A percentile compares a stretch with the other conserved stretches of the same genome.
These are phyloP conservation scores for Neurospora sp. DNA, from an alignment of 495 filamentous ascomycete genomes.

Conservation along the genomic window DNA sequence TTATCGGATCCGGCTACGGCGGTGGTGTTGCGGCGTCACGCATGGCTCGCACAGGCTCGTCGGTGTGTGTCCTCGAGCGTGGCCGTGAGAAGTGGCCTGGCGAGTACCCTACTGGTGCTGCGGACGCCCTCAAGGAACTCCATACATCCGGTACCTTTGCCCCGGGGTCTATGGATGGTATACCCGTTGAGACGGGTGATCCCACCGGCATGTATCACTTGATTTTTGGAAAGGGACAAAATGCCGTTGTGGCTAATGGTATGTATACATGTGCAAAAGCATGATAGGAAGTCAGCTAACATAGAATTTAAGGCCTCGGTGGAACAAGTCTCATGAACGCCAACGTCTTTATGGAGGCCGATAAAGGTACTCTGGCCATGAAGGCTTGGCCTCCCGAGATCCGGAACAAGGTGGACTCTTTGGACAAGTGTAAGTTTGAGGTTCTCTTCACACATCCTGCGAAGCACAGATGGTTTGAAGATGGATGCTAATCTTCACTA, in stretches of 20 bases:
- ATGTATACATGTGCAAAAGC: background rate
- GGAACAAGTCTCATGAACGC: constrained; percentile 58
- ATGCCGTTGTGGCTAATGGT: constrained; percentile 57
- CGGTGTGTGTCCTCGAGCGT: constrained; percentile 52
- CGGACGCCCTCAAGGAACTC: constrained; percentile 34
- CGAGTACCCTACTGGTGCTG: constrained; percentile 43
- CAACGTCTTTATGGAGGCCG: constrained; percentile 55
- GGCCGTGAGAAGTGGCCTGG: constrained; percentile 57
- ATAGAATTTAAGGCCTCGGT: constrained; percentile 39
- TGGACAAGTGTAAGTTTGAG: constrained; percentile 42
- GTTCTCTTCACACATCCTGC: background rate
- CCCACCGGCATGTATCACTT: constrained; percentile 56
- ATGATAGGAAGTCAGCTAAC: background rate
- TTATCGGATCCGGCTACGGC: constrained; percentile 60
- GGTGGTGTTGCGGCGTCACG: constrained; percentile 56
- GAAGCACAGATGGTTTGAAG: background rate
- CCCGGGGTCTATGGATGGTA: constrained; percentile 28
- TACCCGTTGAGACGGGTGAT: constrained; percentile 36
- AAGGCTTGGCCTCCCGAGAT: constrained; percentile 53
- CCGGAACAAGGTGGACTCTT: constrained; percentile 27
- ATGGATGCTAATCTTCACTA: constrained; percentile 1
- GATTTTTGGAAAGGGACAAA: constrained; percentile 54
- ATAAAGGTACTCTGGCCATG: constrained; percentile 42
- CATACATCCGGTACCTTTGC: constrained; percentile 47
- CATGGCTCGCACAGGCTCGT: constrained; percentile 51